A percentile compares a stretch with the other conserved stretches of the same genome.
These are phyloP conservation scores for Arabis hirsuta DNA, from an alignment of 345 rosid species.

Conservation along the genomic window DNA sequence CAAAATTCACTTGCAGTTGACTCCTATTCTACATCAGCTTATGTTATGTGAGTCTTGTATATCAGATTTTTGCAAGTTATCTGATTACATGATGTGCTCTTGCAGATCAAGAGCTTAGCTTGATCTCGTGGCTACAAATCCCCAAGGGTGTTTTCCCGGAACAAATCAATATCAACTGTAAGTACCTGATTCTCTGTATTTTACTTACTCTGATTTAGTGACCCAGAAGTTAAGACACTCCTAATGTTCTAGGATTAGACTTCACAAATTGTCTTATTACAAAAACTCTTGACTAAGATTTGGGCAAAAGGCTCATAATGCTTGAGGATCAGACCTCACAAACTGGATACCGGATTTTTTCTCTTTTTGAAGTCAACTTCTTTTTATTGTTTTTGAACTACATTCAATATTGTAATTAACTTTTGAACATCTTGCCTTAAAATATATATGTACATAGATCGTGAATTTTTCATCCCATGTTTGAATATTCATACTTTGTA, in stretches of 20 bases:
- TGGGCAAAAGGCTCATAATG: constrained; percentile 1
- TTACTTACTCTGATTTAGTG: constrained; percentile 2
- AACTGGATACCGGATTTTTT: not conserved
- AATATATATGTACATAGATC: constrained; percentile 2
- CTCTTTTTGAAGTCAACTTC: not conserved
- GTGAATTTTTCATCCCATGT: not conserved
- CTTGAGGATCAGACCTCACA: not conserved
- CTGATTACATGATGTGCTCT: not conserved
- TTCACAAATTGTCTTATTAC: not conserved
- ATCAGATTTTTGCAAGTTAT: not conserved
- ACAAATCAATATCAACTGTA: constrained; percentile 3
- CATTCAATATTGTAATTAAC: not conserved
- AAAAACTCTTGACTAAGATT: constrained; percentile 2
- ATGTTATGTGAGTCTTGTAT: not conserved
- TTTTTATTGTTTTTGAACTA: not conserved
- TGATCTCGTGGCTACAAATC: not conserved
- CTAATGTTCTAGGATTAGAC: not conserved
- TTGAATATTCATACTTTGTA: not conserved
- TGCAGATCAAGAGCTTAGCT: constrained; percentile 12
- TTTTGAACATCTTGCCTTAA: not conserved
- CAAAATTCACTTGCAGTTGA: constrained; percentile 1
- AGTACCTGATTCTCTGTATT: constrained; percentile 11
- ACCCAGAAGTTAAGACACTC: not conserved
- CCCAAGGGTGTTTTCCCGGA: not conserved
- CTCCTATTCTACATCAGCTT: not conserved